phyloP scores from a whole-genome alignment of 2,329 filamentous ascomycete species.

The Xylaria sp. region DNA sequence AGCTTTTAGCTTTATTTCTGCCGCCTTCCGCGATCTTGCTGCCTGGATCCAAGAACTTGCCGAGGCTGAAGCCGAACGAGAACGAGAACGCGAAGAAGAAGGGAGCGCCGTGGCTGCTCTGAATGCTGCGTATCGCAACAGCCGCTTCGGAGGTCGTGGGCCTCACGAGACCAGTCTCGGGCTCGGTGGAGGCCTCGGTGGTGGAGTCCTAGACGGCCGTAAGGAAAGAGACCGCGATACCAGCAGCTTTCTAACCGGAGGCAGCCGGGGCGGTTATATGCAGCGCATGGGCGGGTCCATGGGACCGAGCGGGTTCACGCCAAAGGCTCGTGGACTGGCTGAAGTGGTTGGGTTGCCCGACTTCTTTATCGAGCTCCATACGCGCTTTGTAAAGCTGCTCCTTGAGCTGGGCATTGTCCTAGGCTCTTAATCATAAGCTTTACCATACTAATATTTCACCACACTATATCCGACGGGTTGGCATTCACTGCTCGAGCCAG shows the following conservation, averaged over 20 bases:
- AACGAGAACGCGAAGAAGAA: slow-evolving; percentile 55
- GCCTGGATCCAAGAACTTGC: slow-evolving; percentile 73
- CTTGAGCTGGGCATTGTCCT: slow-evolving; percentile 67
- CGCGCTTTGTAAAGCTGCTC: slow-evolving; percentile 70
- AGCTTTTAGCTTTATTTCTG: slow-evolving; percentile 69
- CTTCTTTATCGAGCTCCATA: slow-evolving; percentile 74
- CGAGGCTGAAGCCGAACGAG: slow-evolving; percentile 69
- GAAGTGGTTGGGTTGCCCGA: slow-evolving; percentile 74
- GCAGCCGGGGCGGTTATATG: slow-evolving; percentile 62
- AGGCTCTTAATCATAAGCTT: slow-evolving; percentile 54
- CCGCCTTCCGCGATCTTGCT: slow-evolving; percentile 71
- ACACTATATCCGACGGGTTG: neutral
- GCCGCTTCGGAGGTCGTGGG: slow-evolving; percentile 52
- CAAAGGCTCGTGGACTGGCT: slow-evolving; percentile 69
- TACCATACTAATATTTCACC: neutral
- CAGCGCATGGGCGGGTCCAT: slow-evolving; percentile 66
- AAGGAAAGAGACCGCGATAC: slow-evolving; percentile 51
- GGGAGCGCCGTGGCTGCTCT: slow-evolving; percentile 53
- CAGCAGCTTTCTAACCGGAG: slow-evolving; percentile 67
- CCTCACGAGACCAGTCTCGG: slow-evolving; percentile 46
- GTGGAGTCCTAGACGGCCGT: slow-evolving; percentile 44
- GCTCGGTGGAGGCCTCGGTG: slow-evolving; percentile 45
- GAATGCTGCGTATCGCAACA: slow-evolving; percentile 56
- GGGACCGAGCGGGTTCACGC: slow-evolving; percentile 63
- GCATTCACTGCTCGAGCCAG: neutral